A percentile compares a stretch with the other conserved stretches of the same genome.
phyloP scores from a whole-genome alignment of 306 rosid genomes.

The Citrullus amarus region DNA sequence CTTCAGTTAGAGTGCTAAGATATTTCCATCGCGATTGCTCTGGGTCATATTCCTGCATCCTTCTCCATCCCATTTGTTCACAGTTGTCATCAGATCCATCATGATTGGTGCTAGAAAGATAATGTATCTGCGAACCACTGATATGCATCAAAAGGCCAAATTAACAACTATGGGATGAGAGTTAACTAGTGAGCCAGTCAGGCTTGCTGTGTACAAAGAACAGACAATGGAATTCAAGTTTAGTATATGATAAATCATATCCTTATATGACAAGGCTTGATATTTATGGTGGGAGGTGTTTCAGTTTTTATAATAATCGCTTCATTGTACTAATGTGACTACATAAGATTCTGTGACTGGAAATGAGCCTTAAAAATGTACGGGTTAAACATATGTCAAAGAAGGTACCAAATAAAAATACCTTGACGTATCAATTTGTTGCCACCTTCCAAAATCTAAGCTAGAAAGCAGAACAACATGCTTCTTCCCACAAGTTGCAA shows the following conservation, averaged over 20 bases:
- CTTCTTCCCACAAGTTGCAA: conserved; percentile 58
- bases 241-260: not conserved
- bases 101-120: conserved; percentile 55
- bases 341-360: not conserved
- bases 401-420: conserved; percentile 13
- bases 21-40: conserved; percentile 61
- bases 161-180: conserved; percentile 14
- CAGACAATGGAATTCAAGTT: not conserved
- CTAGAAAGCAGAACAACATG: conserved; percentile 67
- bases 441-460: conserved; percentile 91
- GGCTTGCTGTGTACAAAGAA: conserved; percentile 1
- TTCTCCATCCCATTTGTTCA: conserved; percentile 71
- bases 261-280: not conserved
- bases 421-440: conserved; percentile 73
- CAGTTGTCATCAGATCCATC: conserved; percentile 71
- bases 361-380: not conserved
- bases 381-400: not conserved
- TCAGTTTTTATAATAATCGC: not conserved
- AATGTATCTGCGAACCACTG: conserved; percentile 80
- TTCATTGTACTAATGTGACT: not conserved
- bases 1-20: conserved; percentile 55
- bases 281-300: not conserved
- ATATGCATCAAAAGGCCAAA: conserved; percentile 16
- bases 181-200: not conserved
- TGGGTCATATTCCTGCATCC: conserved; percentile 62